Conservation (phyloP, 1,284 basidiomycete genomes). For the Trichosporon faecale region DNA sequence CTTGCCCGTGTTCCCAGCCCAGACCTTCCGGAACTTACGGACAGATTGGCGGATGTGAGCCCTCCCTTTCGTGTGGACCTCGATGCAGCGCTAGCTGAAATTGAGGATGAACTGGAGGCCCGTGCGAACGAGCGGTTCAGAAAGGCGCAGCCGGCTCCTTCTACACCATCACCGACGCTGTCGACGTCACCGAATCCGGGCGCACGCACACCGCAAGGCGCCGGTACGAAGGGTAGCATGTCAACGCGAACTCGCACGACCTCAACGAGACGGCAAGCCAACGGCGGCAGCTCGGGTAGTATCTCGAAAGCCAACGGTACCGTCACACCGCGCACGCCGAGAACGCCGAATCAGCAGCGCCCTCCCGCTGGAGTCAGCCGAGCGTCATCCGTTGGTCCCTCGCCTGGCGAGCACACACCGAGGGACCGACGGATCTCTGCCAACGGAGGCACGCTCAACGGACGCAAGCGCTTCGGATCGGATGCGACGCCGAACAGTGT, state of each 20-base stretch:
- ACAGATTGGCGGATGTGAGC: slow-evolving; percentile 16
- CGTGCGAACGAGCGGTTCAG: slow-evolving; percentile 22
- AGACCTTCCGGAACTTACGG: slow-evolving; percentile 15
- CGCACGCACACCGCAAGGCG: neutral
- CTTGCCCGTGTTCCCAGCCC: slow-evolving; percentile 18
- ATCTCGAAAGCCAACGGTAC: neutral
- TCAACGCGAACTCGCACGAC: neutral
- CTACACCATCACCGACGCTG: neutral
- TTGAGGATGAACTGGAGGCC: slow-evolving; percentile 26
- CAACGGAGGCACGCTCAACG: neutral
- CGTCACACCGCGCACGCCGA: neutral
- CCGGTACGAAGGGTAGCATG: neutral
- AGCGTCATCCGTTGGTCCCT: neutral
- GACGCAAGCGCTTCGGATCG: slow-evolving; percentile 13
- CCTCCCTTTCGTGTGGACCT: slow-evolving; percentile 27
- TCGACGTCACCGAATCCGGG: slow-evolving; percentile 4
- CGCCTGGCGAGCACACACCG: neutral
- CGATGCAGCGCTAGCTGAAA: slow-evolving; percentile 24
- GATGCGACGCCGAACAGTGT: slow-evolving; percentile 4
- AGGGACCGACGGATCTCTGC: neutral
- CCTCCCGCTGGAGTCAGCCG: neutral
- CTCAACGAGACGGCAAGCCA: neutral
- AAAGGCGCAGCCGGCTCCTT: slow-evolving; percentile 13
- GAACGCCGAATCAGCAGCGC: neutral
- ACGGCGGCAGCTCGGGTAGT: neutral